A percentile compares a stretch with the other conserved stretches of the same genome.
These are phyloP conservation scores for Sarcodon sp. DNA, from an alignment of 768 basidiomycete genomes.

Conservation along the genomic window DNA sequence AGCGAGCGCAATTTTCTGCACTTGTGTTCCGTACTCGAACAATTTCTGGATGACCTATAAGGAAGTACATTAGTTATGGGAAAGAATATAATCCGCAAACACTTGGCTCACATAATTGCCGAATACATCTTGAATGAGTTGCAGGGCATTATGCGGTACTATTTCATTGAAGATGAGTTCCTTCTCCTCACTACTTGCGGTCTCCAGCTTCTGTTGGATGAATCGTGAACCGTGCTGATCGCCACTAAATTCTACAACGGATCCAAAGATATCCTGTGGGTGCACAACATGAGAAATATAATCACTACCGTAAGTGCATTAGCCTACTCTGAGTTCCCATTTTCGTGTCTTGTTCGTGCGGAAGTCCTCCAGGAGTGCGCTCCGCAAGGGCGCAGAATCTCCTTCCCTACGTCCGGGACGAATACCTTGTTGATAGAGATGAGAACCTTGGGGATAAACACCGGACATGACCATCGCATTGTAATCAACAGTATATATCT, in stretches of 20 bases:
- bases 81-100: neutral
- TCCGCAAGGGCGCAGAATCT: constrained; percentile 33
- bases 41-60: constrained; percentile 84
- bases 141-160: constrained; percentile 57
- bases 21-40: constrained; percentile 73
- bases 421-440: constrained; percentile 23
- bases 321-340: constrained; percentile 68
- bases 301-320: too few species aligned
- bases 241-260: constrained; percentile 82
- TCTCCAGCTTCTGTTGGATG: constrained; percentile 81
- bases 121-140: constrained; percentile 84
- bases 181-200: constrained; percentile 66
- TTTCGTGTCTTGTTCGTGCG: constrained; percentile 63
- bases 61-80: neutral
- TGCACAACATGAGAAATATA: neutral
- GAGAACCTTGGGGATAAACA: constrained; percentile 16
- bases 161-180: constrained; percentile 81
- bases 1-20: constrained; percentile 61
- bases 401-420: constrained; percentile 35
- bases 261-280: constrained; percentile 70
- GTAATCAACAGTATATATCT: constrained; percentile 40
- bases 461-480: constrained; percentile 28
- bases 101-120: constrained; percentile 75
- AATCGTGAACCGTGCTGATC: constrained; percentile 99
- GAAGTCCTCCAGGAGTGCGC: constrained; percentile 75